Evolutionary conservation across 176 grass and related monocot species (phyloP).

Genomic region (Tillandsia leiboldiana): DNA sequence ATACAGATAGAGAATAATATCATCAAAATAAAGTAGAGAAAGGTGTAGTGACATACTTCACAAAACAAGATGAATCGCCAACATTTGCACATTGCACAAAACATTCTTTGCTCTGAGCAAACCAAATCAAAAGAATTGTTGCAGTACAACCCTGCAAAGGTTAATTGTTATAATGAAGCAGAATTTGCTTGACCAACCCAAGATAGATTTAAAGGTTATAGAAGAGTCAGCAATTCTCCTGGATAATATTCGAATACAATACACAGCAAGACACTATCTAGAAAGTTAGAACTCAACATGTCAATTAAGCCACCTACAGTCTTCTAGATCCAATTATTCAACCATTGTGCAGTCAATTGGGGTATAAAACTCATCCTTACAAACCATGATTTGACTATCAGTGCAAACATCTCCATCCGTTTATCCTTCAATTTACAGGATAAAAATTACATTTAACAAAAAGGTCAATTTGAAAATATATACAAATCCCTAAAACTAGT

Average conservation of each 20-base stretch:
- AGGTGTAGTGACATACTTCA: slow-evolving; percentile 36
- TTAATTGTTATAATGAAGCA: slow-evolving; percentile 3
- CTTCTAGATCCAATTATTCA: too few species aligned
- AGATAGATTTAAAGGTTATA: slow-evolving; percentile 3
- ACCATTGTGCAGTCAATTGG: too few species aligned
- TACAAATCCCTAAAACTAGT: not conserved
- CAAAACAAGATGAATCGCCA: slow-evolving; percentile 74
- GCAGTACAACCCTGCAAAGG: slow-evolving; percentile 81
- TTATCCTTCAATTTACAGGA: not conserved
- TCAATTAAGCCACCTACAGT: too few species aligned
- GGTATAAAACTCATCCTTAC: not conserved
- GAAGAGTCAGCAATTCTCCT: not conserved
- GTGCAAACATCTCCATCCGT: not conserved
- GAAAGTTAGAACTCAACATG: too few species aligned
- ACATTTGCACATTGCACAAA: slow-evolving; percentile 91
- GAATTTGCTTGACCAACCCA: not conserved
- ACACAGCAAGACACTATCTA: too few species aligned
- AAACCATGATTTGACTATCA: not conserved
- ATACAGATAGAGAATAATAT: not conserved
- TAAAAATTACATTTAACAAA: not conserved
- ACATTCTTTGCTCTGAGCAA: slow-evolving; percentile 46
- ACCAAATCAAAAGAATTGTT: slow-evolving; percentile 77
- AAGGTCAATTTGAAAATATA: not conserved
- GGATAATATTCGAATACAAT: too few species aligned
- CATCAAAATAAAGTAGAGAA: slow-evolving; percentile 4